These are phyloP conservation scores for Penstemon davidsonii DNA, from an alignment of 257 asterid genomes.

Conservation along the genomic window DNA sequence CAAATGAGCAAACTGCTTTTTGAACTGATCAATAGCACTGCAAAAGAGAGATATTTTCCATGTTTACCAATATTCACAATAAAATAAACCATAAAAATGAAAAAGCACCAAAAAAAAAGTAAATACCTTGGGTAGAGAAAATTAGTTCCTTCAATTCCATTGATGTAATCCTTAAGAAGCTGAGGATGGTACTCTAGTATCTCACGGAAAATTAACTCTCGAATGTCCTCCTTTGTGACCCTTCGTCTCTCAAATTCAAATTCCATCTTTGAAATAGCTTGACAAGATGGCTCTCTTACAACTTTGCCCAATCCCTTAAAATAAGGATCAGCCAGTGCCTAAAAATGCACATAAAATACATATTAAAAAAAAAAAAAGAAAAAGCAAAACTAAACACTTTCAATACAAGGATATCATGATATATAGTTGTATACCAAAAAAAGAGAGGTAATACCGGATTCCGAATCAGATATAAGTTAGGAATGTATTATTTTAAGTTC, in stretches of 20 bases:
- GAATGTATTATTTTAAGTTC: too few relatives aligned
- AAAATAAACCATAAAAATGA: background rate
- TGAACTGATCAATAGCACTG: slow-evolving; percentile 85
- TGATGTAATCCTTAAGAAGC: slow-evolving; percentile 75
- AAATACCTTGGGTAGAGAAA: slow-evolving; percentile 83
- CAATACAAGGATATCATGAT: too few relatives aligned
- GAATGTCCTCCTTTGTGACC: slow-evolving; percentile 79
- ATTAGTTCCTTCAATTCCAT: slow-evolving; percentile 72
- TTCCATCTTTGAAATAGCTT: slow-evolving; percentile 86
- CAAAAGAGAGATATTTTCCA: background rate
- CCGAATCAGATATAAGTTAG: too few relatives aligned
- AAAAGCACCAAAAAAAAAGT: slow-evolving; percentile 5
- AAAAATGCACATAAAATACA: background rate
- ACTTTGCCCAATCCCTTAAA: slow-evolving; percentile 82
- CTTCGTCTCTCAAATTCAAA: slow-evolving; percentile 88
- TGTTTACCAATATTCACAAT: background rate
- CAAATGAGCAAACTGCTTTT: slow-evolving; percentile 81
- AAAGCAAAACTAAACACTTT: too few relatives aligned
- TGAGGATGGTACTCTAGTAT: slow-evolving; percentile 92
- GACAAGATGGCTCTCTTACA: slow-evolving; percentile 92
- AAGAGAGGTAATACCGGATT: too few relatives aligned
- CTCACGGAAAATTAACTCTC: slow-evolving; percentile 84
- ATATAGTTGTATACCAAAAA: too few relatives aligned
- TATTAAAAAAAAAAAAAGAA: background rate
- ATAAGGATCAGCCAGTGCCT: slow-evolving; percentile 94